Evolutionary conservation across 2,329 filamentous ascomycete species (phyloP), one percentile per base, ranked within the genome.

Genomic region (Didymellaceae sp.): DNA sequence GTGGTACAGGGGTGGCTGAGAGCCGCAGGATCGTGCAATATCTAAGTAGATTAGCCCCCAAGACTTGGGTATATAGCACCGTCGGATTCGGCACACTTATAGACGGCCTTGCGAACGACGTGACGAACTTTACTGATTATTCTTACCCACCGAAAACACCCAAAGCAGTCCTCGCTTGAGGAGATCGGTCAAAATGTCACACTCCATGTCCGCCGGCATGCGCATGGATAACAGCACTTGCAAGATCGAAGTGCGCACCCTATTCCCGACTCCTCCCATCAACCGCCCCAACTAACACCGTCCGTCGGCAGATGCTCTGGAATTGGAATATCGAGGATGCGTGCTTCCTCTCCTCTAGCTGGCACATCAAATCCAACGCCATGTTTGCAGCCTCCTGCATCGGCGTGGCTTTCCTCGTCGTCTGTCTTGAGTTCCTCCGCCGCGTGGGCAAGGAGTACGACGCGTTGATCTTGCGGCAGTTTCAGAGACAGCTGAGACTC

Each of bases 381-480:
- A 87, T 87, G 81, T 93, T 95, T 67, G 89, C 87, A 37, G 89
- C 87, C 17, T 88, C 86, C 44, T 94, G 90, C 75, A 86, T 95
- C 65, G 89, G 88, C 53, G 85, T 90, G 26, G 78, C 91, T 54
- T 75, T 87, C 13, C 84, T 95, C 44, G 87, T 89, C 60, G 80
- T 93, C 43, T 65, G 75, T 5, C 86, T 94, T 59, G 89, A 94
- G 67, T 76, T 86, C 49, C 80, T 94, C 17, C 87, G 90, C 39
- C 86, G 89, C 24, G 62, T 82, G 18, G 80, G 82, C 57, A 86
- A 88, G 61, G 88, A 91, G 70, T 93, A 87, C 71, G 89, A 94
- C 70, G 78, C 82, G 20, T 82, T 82, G 62, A 79, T 91, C 25
- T 65, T 87, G 52, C 79, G 80, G 22, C 78, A 81, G 58, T 80